Percentiles rank a stretch among this genome's conserved stretches.
Evolutionary conservation across 2,329 filamentous ascomycete genomes (phyloP).

Genomic region (Nothophaeocryptopus gaeumannii): DNA sequence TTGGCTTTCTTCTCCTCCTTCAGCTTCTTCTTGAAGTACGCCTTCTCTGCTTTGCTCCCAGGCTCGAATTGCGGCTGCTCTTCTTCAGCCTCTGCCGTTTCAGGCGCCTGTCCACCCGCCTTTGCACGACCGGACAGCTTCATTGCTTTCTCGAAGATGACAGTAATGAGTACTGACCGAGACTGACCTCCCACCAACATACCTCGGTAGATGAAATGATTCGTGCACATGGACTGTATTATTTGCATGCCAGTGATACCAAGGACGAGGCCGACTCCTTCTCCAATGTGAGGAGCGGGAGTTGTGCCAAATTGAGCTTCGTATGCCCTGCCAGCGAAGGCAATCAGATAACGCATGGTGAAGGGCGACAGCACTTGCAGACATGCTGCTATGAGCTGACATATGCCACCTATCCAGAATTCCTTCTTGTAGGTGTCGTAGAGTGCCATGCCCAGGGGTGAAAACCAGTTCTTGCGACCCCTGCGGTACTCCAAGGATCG

Average conservation of each 20-base stretch:
- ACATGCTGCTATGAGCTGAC: slow-evolving; percentile 68
- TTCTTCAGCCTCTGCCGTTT: slow-evolving; percentile 23
- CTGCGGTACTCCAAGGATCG: slow-evolving; percentile 67
- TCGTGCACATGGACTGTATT: slow-evolving; percentile 73
- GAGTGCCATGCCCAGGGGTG: slow-evolving; percentile 72
- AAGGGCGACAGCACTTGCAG: slow-evolving; percentile 80
- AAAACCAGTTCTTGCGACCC: slow-evolving; percentile 59
- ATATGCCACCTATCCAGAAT: slow-evolving; percentile 79
- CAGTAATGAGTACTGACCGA: slow-evolving; percentile 74
- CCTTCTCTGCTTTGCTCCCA: slow-evolving; percentile 51
- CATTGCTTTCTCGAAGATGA: slow-evolving; percentile 93
- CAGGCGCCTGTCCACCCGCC: slow-evolving; percentile 65
- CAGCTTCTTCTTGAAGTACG: slow-evolving; percentile 49
- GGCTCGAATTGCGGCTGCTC: slow-evolving; percentile 44
- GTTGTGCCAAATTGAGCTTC: slow-evolving; percentile 50
- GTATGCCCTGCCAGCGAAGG: slow-evolving; percentile 79
- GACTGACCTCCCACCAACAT: slow-evolving; percentile 88
- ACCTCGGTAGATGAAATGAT: slow-evolving; percentile 88
- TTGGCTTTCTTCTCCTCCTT: slow-evolving; percentile 40
- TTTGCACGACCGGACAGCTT: slow-evolving; percentile 82
- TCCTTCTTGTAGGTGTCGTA: slow-evolving; percentile 84
- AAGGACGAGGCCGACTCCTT: slow-evolving; percentile 77
- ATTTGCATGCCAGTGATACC: slow-evolving; percentile 85
- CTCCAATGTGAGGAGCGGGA: slow-evolving; percentile 65
- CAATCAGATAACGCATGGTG: slow-evolving; percentile 78